These are phyloP conservation scores for Debaryomyces singareniensis DNA, from an alignment of 1,139 yeast genomes.

Conservation along the genomic window DNA sequence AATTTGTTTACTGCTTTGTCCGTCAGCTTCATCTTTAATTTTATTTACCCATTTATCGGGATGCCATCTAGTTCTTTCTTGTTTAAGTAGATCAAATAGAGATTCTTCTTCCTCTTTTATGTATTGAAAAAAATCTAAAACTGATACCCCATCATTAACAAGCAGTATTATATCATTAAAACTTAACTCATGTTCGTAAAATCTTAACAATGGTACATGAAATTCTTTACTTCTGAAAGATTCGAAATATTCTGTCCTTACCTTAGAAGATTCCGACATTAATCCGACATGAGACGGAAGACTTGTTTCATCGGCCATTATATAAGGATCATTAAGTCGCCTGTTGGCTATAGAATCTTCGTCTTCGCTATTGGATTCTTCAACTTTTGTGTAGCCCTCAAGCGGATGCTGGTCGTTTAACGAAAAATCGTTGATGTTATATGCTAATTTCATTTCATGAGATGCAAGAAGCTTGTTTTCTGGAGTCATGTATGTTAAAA, in stretches of 20 bases:
- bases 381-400: conserved; percentile 28
- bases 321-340: conserved; percentile 36
- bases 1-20: conserved; percentile 14
- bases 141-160: conserved; percentile 17
- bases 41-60: conserved; percentile 50
- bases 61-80: conserved; percentile 61
- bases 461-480: conserved; percentile 7
- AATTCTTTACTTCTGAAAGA: conserved; percentile 1
- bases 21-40: conserved; percentile 6
- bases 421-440: conserved; percentile 10
- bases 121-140: conserved; percentile 20
- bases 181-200: conserved; percentile 6
- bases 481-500: conserved; percentile 19
- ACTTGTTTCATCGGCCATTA: conserved; percentile 8
- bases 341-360: conserved; percentile 32
- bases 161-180: conserved; percentile 13
- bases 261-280: conserved; percentile 5
- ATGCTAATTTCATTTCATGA: conserved; percentile 11
- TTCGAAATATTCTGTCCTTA: conserved; percentile 9
- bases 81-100: conserved; percentile 26
- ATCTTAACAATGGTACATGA: conserved; percentile 16
- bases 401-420: conserved; percentile 3
- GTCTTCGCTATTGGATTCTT: conserved; percentile 26
- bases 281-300: conserved; percentile 1
- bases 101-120: conserved; percentile 12